Percentiles rank a stretch among this genome's conserved stretches.
These are phyloP conservation scores for Diplocarpon rosae DNA, from an alignment of 2,329 filamentous ascomycete genomes.

Conservation along the genomic window DNA sequence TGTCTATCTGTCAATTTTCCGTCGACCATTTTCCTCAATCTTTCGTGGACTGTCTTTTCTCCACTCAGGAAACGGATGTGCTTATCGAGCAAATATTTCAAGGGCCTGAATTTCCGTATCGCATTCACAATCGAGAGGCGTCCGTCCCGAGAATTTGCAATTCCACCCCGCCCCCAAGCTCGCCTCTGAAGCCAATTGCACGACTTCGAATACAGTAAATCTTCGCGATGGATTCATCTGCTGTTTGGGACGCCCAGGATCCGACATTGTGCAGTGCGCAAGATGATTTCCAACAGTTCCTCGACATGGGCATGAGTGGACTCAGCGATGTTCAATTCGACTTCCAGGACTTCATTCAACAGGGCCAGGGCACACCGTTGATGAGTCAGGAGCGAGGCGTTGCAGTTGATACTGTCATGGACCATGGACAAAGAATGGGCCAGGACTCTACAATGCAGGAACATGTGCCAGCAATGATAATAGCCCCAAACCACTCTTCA, in stretches of 20 bases:
- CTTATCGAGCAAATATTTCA: no score
- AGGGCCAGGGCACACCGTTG: conserved; percentile 22
- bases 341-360: conserved; percentile 41
- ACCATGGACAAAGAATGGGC: conserved; percentile 12
- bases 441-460: conserved; percentile 32
- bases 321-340: conserved; percentile 48
- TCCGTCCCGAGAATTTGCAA: no score
- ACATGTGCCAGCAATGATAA: conserved; percentile 39
- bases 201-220: background rate
- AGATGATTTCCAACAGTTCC: conserved; percentile 54
- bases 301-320: conserved; percentile 47
- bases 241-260: conserved; percentile 44
- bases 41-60: no score
- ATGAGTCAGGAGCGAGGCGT: conserved; percentile 27
- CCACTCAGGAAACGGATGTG: no score
- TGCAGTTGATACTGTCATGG: conserved; percentile 38
- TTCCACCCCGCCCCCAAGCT: conserved; percentile 4
- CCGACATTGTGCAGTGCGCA: conserved; percentile 42
- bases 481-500: conserved; percentile 31
- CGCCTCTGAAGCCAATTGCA: background rate
- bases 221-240: conserved; percentile 25
- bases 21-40: no score
- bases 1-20: no score
- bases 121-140: no score
- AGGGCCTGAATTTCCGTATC: no score